phyloP scores from a whole-genome alignment of 148 eudicot species.

The Camellia granthamiana region DNA sequence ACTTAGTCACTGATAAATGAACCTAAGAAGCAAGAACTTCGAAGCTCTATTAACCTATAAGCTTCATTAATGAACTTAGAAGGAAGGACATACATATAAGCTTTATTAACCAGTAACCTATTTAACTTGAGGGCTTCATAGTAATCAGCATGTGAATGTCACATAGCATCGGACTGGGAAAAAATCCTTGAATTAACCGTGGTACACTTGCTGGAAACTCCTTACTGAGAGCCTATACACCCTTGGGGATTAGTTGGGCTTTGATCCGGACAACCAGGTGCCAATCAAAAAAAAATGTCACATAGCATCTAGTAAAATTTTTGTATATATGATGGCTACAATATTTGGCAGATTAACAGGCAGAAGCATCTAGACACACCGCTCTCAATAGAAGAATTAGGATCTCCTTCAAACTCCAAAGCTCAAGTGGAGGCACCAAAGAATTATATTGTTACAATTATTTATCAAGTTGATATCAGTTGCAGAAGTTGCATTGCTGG shows the following conservation, averaged over 20 bases:
- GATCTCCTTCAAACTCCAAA: neutral
- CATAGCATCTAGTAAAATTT: too few relatives aligned
- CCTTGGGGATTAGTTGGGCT: too few relatives aligned
- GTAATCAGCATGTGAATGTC: neutral
- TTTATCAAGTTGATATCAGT: neutral
- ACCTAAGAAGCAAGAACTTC: neutral
- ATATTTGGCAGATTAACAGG: neutral
- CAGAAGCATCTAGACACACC: neutral
- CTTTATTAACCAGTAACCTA: neutral
- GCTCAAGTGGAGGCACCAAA: neutral
- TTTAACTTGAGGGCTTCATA: neutral
- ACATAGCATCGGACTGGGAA: neutral
- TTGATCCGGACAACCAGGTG: too few relatives aligned
- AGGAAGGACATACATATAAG: neutral
- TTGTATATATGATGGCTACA: neutral
- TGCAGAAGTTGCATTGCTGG: constrained; percentile 2
- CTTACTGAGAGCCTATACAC: too few relatives aligned
- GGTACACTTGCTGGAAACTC: too few relatives aligned
- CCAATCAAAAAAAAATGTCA: too few relatives aligned
- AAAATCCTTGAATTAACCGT: too few relatives aligned
- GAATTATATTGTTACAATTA: neutral
- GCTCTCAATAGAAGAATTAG: neutral
- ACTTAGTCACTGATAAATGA: neutral
- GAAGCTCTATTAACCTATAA: neutral
- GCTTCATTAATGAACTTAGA: neutral